Evolutionary conservation across 805 yeast species (phyloP).

Genomic region (Lipomyces chichibuensis): DNA sequence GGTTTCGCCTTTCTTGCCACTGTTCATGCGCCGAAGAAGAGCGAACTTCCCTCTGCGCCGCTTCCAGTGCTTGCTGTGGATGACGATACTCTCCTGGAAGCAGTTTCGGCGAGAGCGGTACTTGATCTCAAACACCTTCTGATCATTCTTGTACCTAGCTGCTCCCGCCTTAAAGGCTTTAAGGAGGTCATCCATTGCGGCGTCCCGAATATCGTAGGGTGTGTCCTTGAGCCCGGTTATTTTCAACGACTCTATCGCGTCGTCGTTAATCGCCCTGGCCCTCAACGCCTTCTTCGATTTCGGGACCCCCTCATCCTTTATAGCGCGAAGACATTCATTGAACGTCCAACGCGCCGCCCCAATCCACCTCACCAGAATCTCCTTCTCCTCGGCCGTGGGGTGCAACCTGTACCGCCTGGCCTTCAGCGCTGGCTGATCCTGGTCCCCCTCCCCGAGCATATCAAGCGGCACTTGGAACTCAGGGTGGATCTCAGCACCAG

Average conservation of each 20-base stretch:
- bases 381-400: neutral
- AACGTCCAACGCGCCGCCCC: neutral
- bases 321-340: neutral
- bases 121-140: neutral
- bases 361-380: neutral
- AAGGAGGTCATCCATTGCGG: too few species aligned
- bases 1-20: neutral
- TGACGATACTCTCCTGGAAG: neutral
- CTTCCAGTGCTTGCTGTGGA: constrained; percentile 2
- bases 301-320: too few species aligned
- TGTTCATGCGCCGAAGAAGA: constrained; percentile 1
- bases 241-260: too few species aligned
- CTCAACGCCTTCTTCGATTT: too few species aligned
- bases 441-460: too few species aligned
- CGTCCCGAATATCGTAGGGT: too few species aligned
- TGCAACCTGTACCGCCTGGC: neutral
- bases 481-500: neutral
- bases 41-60: neutral
- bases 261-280: too few species aligned
- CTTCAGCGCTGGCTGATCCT: neutral
- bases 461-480: neutral
- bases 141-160: neutral
- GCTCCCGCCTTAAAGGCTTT: too few species aligned
- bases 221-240: too few species aligned
- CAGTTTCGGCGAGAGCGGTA: neutral